Percentiles rank a stretch among this genome's conserved stretches.
phyloP scores from a whole-genome alignment of 169 alveolate species.

The Babesia divergens region DNA sequence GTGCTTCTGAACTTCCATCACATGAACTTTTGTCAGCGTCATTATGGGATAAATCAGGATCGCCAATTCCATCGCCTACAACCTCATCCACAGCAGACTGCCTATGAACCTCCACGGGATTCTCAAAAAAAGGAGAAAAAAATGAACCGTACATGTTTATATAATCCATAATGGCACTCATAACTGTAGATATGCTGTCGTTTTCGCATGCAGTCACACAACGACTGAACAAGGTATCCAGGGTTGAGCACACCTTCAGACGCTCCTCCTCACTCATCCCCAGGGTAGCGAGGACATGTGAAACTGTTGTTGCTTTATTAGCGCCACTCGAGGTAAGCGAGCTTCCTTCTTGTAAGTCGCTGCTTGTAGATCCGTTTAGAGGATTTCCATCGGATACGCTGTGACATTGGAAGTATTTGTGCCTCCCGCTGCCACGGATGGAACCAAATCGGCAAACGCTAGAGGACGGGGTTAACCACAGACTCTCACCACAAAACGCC shows the following conservation, averaged over 20 bases:
- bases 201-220: constrained; percentile 13
- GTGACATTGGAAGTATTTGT: no score
- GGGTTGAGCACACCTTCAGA: background rate
- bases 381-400: no score
- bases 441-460: no score
- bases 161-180: background rate
- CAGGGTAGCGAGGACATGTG: no score
- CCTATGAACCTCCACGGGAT: constrained; percentile 3
- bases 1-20: background rate
- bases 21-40: background rate
- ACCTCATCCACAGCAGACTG: background rate
- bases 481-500: no score
- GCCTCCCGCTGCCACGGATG: no score
- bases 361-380: no score
- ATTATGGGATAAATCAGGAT: background rate
- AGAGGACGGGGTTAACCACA: no score
- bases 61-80: background rate
- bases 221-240: constrained; percentile 1
- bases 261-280: constrained; percentile 18
- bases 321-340: no score
- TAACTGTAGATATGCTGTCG: background rate
- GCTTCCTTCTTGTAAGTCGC: no score
- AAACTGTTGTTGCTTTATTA: no score
- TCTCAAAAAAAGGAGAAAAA: constrained; percentile 15
- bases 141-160: background rate